Percentiles rank a stretch among this genome's conserved stretches.
Evolutionary conservation across 352 stramenopile genomes (phyloP).

Genomic region (Phytophthora chlamydospora): DNA sequence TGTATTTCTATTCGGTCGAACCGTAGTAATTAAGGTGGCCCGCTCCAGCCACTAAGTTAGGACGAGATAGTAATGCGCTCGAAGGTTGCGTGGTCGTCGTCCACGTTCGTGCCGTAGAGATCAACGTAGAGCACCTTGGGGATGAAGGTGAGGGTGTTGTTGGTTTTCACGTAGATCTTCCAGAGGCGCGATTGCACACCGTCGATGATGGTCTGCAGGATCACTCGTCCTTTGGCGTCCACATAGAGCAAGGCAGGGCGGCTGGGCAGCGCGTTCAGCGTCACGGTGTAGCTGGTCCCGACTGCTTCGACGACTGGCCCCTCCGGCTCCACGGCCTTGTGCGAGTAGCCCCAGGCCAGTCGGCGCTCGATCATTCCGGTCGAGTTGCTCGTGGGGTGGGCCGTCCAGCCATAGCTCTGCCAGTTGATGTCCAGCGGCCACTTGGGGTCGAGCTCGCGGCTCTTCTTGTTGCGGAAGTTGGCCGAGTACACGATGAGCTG

Average conservation of each 20-base stretch:
- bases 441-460: slow-evolving; percentile 60
- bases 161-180: slow-evolving; percentile 80
- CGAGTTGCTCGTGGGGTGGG: slow-evolving; percentile 62
- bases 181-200: slow-evolving; percentile 54
- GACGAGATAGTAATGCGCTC: slow-evolving; percentile 63
- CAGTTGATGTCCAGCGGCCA: slow-evolving; percentile 82
- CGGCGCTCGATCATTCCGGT: slow-evolving; percentile 72
- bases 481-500: slow-evolving; percentile 81
- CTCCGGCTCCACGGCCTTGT: slow-evolving; percentile 45
- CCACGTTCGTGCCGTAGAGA: slow-evolving; percentile 63
- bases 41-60: slow-evolving; percentile 20
- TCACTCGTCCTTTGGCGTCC: slow-evolving; percentile 54
- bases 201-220: slow-evolving; percentile 66
- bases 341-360: slow-evolving; percentile 73
- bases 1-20: slow-evolving; percentile 39
- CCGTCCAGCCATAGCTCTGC: slow-evolving; percentile 83
- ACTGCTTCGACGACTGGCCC: slow-evolving; percentile 21
- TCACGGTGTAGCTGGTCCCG: slow-evolving; percentile 61
- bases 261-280: slow-evolving; percentile 70
- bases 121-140: slow-evolving; percentile 82
- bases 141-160: slow-evolving; percentile 60
- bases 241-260: slow-evolving; percentile 62
- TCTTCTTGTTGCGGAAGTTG: slow-evolving; percentile 61
- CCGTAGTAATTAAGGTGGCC: background rate
- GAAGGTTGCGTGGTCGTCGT: slow-evolving; percentile 58